These are phyloP conservation scores for Ascochyta rabiei DNA, from an alignment of 2,329 filamentous ascomycete species.

Conservation along the genomic window DNA sequence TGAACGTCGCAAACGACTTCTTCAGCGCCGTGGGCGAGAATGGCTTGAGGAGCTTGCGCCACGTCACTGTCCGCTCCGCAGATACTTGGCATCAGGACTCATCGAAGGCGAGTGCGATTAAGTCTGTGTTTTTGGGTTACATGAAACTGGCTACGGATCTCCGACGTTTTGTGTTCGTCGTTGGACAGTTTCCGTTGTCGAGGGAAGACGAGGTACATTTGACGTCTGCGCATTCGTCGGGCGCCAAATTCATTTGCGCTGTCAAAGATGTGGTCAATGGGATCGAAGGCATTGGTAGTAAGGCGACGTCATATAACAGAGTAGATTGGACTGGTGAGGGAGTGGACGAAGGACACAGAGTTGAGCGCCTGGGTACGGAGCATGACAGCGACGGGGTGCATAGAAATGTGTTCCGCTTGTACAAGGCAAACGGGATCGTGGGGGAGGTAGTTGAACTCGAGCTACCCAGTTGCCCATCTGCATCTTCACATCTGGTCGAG, in stretches of 20 bases:
- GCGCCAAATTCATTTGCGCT: neutral
- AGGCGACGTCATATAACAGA: neutral
- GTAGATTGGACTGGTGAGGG: neutral
- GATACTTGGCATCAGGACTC: neutral
- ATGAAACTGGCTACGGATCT: neutral
- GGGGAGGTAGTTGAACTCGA: neutral
- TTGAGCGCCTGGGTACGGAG: neutral
- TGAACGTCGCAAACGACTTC: constrained; percentile 1
- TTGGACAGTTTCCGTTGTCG: neutral
- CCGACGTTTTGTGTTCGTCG: neutral
- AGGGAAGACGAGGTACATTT: neutral
- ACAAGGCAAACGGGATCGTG: neutral
- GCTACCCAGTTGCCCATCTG: neutral
- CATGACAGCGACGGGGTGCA: neutral
- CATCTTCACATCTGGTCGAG: neutral
- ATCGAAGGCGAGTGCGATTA: neutral
- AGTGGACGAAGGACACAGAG: neutral
- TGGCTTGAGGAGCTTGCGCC: neutral
- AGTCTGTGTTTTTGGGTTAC: neutral
- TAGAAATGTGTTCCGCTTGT: neutral
- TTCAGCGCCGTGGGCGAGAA: neutral
- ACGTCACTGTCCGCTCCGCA: neutral
- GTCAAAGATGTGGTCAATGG: neutral
- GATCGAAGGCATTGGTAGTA: neutral
- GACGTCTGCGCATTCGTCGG: neutral